Evolutionary conservation across 163 green algal genomes (phyloP), one percentile per base, ranked within the genome.

Genomic region (Scenedesmus sp.): DNA sequence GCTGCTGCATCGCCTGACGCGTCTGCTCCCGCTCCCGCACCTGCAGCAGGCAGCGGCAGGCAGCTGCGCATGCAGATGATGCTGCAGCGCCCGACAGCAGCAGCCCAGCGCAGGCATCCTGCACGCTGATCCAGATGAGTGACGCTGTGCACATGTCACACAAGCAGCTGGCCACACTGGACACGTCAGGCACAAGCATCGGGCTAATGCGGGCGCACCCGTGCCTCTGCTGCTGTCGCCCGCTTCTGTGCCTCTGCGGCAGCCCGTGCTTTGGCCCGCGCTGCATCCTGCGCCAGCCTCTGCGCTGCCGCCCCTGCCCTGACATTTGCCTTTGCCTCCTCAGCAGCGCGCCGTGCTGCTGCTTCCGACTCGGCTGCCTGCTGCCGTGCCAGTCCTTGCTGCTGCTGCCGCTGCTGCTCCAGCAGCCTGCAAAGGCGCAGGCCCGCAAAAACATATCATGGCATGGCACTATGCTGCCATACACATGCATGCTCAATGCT

Each of bases 191-290:
- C 51, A 61, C 51, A 61, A 16, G 51, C 7, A 73, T 13, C 7
- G 24, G 12, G 68, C 53, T 43, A n/a, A 2, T 61, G 22, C 40
- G 68, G 72, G 44, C 92, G 35, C 51, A 94, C 92, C 92, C 86
- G 46, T 24, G 83, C 90, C 3, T 72, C 91, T 33, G 42, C 46
- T 79, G 94, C 93, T 49, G 78, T 72, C 9, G 93, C 81, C 42
- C 85, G 85, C 73, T 85, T 87, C 78, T 92, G 43, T 42, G 90
- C 89, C 79, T 95, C 93, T 5, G 88, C 89, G 68, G 87, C 76
- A n/a, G 61, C 53, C 3, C 85, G 35, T 84, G 26, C 42, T 13
- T 76, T 76, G 30, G 18, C 86, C 82, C 44, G 44, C 78, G 59
- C 90, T 51, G 89, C 92, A 10, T 42, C 76, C 20, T 81, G 80